Evolutionary conservation across 106 monocot genomes (phyloP).

Genomic region (Agapanthus africanus): DNA sequence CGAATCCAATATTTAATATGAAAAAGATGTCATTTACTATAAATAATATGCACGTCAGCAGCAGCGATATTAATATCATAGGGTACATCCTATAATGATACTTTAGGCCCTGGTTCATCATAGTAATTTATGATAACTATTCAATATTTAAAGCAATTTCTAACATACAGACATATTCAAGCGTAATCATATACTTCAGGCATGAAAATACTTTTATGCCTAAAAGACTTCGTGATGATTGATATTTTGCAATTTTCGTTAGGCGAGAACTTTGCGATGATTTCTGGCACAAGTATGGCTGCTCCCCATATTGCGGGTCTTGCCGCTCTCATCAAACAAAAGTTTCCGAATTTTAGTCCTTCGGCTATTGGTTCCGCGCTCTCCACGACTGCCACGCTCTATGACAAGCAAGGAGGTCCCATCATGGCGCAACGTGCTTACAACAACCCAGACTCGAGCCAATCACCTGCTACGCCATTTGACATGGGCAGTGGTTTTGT

Average conservation of each 20-base stretch:
- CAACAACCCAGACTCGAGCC: conserved; percentile 53
- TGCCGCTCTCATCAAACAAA: conserved; percentile 88
- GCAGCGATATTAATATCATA: too few species aligned
- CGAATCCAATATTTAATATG: too few species aligned
- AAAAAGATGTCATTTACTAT: too few species aligned
- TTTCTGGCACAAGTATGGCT: conserved; percentile 98
- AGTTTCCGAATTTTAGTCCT: conserved; percentile 78
- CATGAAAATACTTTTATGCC: too few species aligned
- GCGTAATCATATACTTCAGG: too few species aligned
- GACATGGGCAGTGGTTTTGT: conserved; percentile 98
- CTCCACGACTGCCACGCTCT: conserved; percentile 67
- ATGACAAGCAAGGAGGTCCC: conserved; percentile 68
- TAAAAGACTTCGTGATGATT: too few species aligned
- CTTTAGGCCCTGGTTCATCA: too few species aligned
- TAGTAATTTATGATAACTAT: too few species aligned
- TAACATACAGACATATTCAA: too few species aligned
- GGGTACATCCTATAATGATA: too few species aligned
- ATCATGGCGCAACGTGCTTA: conserved; percentile 88
- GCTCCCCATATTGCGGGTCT: conserved; percentile 96
- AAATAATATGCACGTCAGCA: too few species aligned
- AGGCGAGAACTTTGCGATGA: conserved; percentile 95
- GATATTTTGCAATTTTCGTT: conserved; percentile 2
- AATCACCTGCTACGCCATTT: conserved; percentile 87
- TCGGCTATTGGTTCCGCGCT: conserved; percentile 81
- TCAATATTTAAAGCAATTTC: too few species aligned